A percentile compares a stretch with the other conserved stretches of the same genome.
Evolutionary conservation across 2,329 filamentous ascomycete species (phyloP).

Genomic region (Furcasterigmium sp.): DNA sequence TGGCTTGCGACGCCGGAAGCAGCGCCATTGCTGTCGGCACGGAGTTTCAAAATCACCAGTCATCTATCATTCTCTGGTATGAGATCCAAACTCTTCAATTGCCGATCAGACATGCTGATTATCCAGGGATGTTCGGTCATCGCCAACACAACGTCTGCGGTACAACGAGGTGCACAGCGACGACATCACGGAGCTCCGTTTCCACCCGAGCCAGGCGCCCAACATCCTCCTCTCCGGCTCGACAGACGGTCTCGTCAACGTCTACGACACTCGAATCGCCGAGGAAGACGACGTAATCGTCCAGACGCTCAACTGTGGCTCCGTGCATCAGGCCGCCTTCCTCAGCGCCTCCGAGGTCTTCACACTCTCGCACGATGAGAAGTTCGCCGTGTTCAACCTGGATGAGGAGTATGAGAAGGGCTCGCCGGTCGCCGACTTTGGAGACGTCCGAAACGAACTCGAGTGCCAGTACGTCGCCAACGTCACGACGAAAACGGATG

Average conservation of each 20-base stretch:
- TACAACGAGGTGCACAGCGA: conserved; percentile 65
- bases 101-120: neutral
- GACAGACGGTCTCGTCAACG: conserved; percentile 73
- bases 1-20: conserved; percentile 53
- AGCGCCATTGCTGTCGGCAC: conserved; percentile 67
- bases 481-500: conserved; percentile 55
- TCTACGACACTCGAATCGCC: conserved; percentile 64
- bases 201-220: conserved; percentile 51
- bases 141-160: conserved; percentile 39
- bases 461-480: conserved; percentile 71
- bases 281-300: conserved; percentile 75
- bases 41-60: conserved; percentile 60
- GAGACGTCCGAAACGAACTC: conserved; percentile 62
- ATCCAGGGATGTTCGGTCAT: conserved; percentile 53
- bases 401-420: conserved; percentile 59
- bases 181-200: conserved; percentile 56
- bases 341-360: conserved; percentile 60
- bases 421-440: conserved; percentile 52
- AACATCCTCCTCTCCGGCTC: conserved; percentile 68
- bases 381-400: conserved; percentile 66
- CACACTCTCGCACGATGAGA: conserved; percentile 73
- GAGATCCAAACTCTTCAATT: conserved; percentile 7
- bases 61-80: conserved; percentile 58
- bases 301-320: conserved; percentile 73
- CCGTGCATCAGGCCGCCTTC: conserved; percentile 71